Conservation (phyloP, 2,329 filamentous ascomycete species). For the Zymoseptoria passerinii region DNA sequence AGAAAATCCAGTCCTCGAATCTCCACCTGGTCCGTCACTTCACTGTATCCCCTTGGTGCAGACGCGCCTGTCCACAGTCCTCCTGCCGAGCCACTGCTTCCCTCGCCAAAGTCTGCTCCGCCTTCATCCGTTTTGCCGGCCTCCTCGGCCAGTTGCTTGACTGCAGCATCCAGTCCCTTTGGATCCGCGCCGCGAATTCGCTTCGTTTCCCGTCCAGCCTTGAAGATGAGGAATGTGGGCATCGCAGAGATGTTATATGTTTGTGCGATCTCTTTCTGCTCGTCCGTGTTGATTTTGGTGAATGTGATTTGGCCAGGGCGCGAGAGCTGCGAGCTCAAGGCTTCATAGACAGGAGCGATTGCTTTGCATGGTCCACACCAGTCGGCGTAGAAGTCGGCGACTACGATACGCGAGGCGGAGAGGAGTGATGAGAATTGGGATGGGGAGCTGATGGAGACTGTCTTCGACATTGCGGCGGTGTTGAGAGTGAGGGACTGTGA, state of each 20-base stretch:
- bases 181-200: slow-evolving; percentile 57
- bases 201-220: slow-evolving; percentile 31
- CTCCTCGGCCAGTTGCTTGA: slow-evolving; percentile 63
- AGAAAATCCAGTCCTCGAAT: slow-evolving; percentile 72
- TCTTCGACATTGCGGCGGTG: slow-evolving; percentile 34
- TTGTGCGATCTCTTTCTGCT: slow-evolving; percentile 62
- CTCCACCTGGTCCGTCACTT: slow-evolving; percentile 78
- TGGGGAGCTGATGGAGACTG: slow-evolving; percentile 37
- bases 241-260: slow-evolving; percentile 69
- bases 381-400: slow-evolving; percentile 84
- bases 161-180: slow-evolving; percentile 58
- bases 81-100: slow-evolving; percentile 32
- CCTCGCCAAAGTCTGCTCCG: slow-evolving; percentile 34
- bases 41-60: slow-evolving; percentile 69
- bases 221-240: slow-evolving; percentile 79
- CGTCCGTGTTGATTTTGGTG: slow-evolving; percentile 76
- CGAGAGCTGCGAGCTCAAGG: slow-evolving; percentile 63
- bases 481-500: not conserved
- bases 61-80: slow-evolving; percentile 62
- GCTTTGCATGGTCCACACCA: slow-evolving; percentile 79
- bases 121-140: slow-evolving; percentile 36
- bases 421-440: slow-evolving; percentile 60
- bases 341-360: slow-evolving; percentile 75
- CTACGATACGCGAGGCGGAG: slow-evolving; percentile 65
- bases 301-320: slow-evolving; percentile 69